Evolutionary conservation across 2,329 filamentous ascomycete genomes (phyloP).

Genomic region (Verticillium tricorpus): DNA sequence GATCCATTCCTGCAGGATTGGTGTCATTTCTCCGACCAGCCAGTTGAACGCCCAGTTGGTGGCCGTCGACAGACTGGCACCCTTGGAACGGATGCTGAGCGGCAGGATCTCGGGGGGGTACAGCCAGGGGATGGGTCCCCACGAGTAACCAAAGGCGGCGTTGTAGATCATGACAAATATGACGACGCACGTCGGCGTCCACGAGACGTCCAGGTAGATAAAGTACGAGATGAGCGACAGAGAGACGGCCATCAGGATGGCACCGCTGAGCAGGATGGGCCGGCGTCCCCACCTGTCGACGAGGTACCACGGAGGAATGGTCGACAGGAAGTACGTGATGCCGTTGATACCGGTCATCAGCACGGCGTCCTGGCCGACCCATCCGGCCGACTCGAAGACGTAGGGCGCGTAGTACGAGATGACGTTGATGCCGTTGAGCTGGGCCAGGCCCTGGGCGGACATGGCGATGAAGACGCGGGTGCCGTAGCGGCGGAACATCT

Average conservation of each 20-base stretch:
- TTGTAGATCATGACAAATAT: slow-evolving; percentile 98
- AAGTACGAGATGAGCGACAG: slow-evolving; percentile 92
- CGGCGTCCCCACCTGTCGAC: slow-evolving; percentile 90
- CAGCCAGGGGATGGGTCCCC: slow-evolving; percentile 97
- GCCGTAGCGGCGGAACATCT: slow-evolving; percentile 93
- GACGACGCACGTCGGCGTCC: slow-evolving; percentile 81
- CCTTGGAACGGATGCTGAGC: slow-evolving; percentile 93
- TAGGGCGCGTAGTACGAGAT: slow-evolving; percentile 98
- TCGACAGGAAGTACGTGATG: slow-evolving; percentile 83
- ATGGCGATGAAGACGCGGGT: slow-evolving; percentile 97
- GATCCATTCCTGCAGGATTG: slow-evolving; percentile 86
- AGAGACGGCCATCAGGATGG: slow-evolving; percentile 82
- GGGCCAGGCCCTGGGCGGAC: slow-evolving; percentile 93
- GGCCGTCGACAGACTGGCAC: slow-evolving; percentile 91
- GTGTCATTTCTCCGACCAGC: slow-evolving; percentile 93
- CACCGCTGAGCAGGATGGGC: slow-evolving; percentile 83
- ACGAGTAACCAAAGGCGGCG: slow-evolving; percentile 88
- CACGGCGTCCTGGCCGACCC: slow-evolving; percentile 83
- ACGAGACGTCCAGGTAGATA: slow-evolving; percentile 76
- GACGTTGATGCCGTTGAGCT: slow-evolving; percentile 98
- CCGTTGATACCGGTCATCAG: slow-evolving; percentile 97
- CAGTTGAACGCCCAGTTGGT: slow-evolving; percentile 99
- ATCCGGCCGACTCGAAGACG: slow-evolving; percentile 96
- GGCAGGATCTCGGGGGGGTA: slow-evolving; percentile 98
- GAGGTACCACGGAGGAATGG: slow-evolving; percentile 94